Evolutionary conservation across 306 rosid genomes (phyloP), one percentile per base, ranked within the genome.

Genomic region (Lathyrus sativus): DNA sequence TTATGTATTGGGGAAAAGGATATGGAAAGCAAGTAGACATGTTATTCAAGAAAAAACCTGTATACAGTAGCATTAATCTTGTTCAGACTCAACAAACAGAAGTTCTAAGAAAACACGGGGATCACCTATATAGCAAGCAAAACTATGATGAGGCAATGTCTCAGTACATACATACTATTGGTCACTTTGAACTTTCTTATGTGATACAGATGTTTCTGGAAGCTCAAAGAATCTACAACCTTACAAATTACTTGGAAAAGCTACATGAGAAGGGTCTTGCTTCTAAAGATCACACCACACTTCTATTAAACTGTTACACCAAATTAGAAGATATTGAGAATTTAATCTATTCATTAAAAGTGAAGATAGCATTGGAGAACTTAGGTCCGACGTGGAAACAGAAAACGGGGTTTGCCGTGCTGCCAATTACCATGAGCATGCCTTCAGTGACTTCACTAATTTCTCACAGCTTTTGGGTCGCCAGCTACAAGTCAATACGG

Each of bases 381-480:
- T 85, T 33, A 93, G 85, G 81, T 93, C 90, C 81, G 99, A 93
- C 41, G 95, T 93, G 60, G 99, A 93, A 82, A 93, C 99, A 74
- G 97, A 95, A 62, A 90, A 88, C 70, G 81, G 96, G 80, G 99
- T 93, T 70, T 93, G 99, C 45, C 97, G 99, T 54, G 93, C 99
- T 78, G 96, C 99, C 76, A 90, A 85, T 83, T 93, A 93, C 88
- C 90, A 93, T 50, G 99, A 93, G 80, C 99, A 90, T 84, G 99
- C n/a, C n/a, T n/a, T n/a, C n/a, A n/a, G n/a, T n/a, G n/a, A n/a
- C n/a, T n/a, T n/a, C n/a, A n/a, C n/a, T n/a, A n/a, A n/a, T n/a
- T n/a, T n/a, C n/a, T n/a, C n/a, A n/a, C n/a, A n/a, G n/a, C n/a
- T n/a, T n/a, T n/a, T n/a, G n/a, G n/a, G n/a, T n/a, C n/a, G n/a